A percentile compares a stretch with the other conserved stretches of the same genome.
phyloP scores from a whole-genome alignment of 2,329 filamentous ascomycete species.

The Aureobasidium vineae region DNA sequence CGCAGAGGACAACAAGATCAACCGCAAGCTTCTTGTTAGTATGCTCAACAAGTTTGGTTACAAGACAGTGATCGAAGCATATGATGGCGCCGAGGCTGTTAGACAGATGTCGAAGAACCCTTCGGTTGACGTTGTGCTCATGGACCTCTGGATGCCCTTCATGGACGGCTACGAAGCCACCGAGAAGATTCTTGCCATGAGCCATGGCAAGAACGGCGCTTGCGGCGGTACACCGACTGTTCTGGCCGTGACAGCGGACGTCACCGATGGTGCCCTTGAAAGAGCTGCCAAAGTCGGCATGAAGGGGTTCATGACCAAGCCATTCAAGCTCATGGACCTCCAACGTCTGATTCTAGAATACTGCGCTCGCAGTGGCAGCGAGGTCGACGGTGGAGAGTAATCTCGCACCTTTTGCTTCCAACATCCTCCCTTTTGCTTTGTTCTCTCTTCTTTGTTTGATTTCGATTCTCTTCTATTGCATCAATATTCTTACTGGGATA shows the following conservation, averaged over 20 bases:
- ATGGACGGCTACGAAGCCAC: constrained; percentile 72
- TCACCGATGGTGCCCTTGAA: constrained; percentile 62
- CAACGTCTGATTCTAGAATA: constrained; percentile 58
- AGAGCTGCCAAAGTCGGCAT: constrained; percentile 62
- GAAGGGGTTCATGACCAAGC: constrained; percentile 67
- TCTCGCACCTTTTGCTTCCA: background rate
- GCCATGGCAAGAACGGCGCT: constrained; percentile 28
- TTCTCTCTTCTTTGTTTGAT: background rate
- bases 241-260: constrained; percentile 65
- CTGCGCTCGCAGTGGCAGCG: constrained; percentile 36
- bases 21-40: constrained; percentile 63
- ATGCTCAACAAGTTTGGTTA: constrained; percentile 69
- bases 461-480: background rate
- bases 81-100: constrained; percentile 67
- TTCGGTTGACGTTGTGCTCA: constrained; percentile 62
- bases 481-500: constrained; percentile 6
- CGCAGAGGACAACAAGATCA: constrained; percentile 71
- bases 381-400: constrained; percentile 12
- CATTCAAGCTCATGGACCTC: constrained; percentile 62
- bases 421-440: background rate
- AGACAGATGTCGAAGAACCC: constrained; percentile 51
- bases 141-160: constrained; percentile 76
- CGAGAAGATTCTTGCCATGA: constrained; percentile 58
- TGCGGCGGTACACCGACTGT: constrained; percentile 44
- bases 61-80: constrained; percentile 60